Percentiles rank a stretch among this genome's conserved stretches.
phyloP scores from a whole-genome alignment of 495 filamentous ascomycete species.

The Sabuloglossum arenarium region DNA sequence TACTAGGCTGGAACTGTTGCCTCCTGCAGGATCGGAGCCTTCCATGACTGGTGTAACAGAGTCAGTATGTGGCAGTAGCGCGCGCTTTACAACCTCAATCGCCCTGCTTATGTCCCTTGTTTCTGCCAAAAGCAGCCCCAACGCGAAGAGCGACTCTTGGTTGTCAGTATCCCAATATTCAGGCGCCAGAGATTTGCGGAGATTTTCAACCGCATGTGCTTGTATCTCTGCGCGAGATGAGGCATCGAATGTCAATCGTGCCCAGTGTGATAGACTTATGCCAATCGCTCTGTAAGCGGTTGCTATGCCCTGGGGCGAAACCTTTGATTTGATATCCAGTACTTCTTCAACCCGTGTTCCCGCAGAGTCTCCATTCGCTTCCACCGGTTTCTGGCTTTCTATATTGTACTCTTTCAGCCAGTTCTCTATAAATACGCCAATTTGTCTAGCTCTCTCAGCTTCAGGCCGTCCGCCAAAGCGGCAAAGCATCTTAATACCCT shows the following conservation, averaged over 20 bases:
- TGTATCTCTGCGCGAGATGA: slow-evolving; percentile 46
- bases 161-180: slow-evolving; percentile 37
- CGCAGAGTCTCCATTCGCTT: neutral
- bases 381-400: neutral
- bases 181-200: slow-evolving; percentile 47
- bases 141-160: slow-evolving; percentile 52
- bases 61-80: slow-evolving; percentile 18
- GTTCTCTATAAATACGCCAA: slow-evolving; percentile 42
- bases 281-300: slow-evolving; percentile 63
- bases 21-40: slow-evolving; percentile 1
- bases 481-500: slow-evolving; percentile 63
- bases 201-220: slow-evolving; percentile 45
- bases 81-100: slow-evolving; percentile 52
- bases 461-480: slow-evolving; percentile 53
- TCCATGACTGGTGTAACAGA: slow-evolving; percentile 16
- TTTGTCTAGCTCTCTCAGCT: slow-evolving; percentile 50
- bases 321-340: slow-evolving; percentile 10
- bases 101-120: slow-evolving; percentile 54
- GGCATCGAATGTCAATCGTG: slow-evolving; percentile 52
- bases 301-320: slow-evolving; percentile 35
- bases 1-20: neutral
- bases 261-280: slow-evolving; percentile 67
- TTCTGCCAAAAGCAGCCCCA: slow-evolving; percentile 65
- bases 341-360: slow-evolving; percentile 9
- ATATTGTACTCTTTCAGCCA: slow-evolving; percentile 31